Percentiles rank a stretch among this genome's conserved stretches.
Evolutionary conservation across 2,329 filamentous ascomycete species (phyloP).

Genomic region (Paecilomyces fulvus): DNA sequence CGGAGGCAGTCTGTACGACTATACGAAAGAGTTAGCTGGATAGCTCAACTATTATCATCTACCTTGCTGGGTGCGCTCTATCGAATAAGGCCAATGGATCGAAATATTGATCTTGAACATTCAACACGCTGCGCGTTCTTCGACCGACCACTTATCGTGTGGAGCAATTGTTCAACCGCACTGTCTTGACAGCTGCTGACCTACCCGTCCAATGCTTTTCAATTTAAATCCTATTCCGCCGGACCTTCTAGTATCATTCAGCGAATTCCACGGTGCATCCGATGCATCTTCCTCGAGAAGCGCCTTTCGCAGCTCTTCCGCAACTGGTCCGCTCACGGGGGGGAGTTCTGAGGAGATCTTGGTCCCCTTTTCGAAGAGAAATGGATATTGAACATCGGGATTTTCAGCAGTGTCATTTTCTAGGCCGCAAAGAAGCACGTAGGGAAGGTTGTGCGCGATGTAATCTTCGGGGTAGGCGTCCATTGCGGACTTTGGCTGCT

Average conservation of each 20-base stretch:
- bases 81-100: neutral
- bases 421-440: conserved; percentile 75
- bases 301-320: conserved; percentile 55
- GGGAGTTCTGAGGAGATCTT: conserved; percentile 65
- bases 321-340: conserved; percentile 55
- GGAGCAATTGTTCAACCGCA: conserved; percentile 12
- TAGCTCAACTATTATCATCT: conserved; percentile 1
- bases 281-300: conserved; percentile 59
- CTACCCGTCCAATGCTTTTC: conserved; percentile 70
- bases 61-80: neutral
- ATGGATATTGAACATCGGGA: conserved; percentile 37
- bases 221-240: conserved; percentile 55
- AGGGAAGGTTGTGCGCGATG: conserved; percentile 76
- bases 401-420: conserved; percentile 25
- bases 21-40: conserved; percentile 12
- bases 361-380: conserved; percentile 49
- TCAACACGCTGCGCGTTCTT: neutral
- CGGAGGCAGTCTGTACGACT: conserved; percentile 50
- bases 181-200: conserved; percentile 33
- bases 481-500: conserved; percentile 30
- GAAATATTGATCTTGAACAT: neutral
- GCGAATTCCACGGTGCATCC: conserved; percentile 57
- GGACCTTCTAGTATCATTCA: conserved; percentile 44
- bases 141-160: neutral
- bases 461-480: conserved; percentile 53